phyloP scores from a whole-genome alignment of 139 green algal species.

The Tetradesmus lagerheimii region DNA sequence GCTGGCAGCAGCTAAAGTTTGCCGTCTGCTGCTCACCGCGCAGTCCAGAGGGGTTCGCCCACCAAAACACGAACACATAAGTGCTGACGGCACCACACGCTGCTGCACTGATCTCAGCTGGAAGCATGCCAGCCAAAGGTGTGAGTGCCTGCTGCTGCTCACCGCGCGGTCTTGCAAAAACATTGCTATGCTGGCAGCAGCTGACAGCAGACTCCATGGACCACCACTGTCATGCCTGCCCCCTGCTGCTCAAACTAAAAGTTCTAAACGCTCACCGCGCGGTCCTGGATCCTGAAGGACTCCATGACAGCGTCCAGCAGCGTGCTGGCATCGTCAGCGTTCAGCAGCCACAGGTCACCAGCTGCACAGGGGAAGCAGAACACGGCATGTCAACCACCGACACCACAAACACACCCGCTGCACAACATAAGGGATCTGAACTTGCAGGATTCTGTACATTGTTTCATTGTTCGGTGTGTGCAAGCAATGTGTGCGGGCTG shows the following conservation, averaged over 20 bases:
- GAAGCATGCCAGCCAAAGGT: too few species aligned
- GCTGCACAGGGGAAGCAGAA: background rate
- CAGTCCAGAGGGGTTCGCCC: too few species aligned
- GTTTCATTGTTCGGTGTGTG: background rate
- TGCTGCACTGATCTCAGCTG: too few species aligned
- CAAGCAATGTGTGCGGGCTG: background rate
- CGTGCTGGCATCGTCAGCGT: conserved; percentile 29
- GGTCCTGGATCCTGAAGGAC: conserved; percentile 50
- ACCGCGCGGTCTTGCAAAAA: background rate
- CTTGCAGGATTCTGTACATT: background rate
- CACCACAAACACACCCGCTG: background rate
- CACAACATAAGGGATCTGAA: too few species aligned
- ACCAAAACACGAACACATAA: too few species aligned
- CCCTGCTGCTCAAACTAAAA: background rate
- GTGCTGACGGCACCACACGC: too few species aligned
- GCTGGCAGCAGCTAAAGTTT: background rate
- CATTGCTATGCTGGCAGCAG: too few species aligned
- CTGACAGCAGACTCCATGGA: background rate
- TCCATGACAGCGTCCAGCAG: conserved; percentile 49
- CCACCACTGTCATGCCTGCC: background rate
- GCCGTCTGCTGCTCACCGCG: too few species aligned
- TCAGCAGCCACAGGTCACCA: conserved; percentile 54
- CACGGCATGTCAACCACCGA: background rate
- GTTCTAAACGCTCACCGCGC: background rate
- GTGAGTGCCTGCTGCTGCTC: background rate